Evolutionary conservation across 2,329 filamentous ascomycete species (phyloP), one percentile per base, ranked within the genome.

Genomic region (Orbilia javanica): DNA sequence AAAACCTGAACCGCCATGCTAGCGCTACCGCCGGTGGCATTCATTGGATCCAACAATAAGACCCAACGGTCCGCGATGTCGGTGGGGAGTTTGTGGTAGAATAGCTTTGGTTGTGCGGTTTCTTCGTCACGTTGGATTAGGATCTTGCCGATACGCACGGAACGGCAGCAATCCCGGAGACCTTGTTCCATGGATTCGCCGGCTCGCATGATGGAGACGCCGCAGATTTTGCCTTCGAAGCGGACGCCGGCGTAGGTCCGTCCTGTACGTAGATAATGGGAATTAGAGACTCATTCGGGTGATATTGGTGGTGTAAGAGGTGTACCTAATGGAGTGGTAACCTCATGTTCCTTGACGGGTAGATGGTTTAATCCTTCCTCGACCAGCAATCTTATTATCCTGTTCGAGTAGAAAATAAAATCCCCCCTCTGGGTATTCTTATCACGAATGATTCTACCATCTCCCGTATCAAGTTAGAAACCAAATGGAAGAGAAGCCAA

Each of bases 141-240:
- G 80, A 99, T 99, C 87, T 99, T 99, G 80, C 96, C 96, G 82
- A 99, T 99, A 79, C 96, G 89, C 60, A 99, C 96, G n/a, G 93
- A 97, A 65, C 96, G 91, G 86, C 96, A 99, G 86, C 96, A 99
- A 85, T 99, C 95, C 77, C 96, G 89, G 79, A 99, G 86, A 1
- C 95, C 96, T 85, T 98, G 94, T 86, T 99, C 96, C 96, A 99
- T 99, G 75, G 95, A 93, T 86, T 99, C 96, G 64, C 96, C 96
- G 11, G 96, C 96, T 80, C 96, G 90, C 96, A 99, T 98, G 82
- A 99, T 99, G 5, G 93, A 97, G 15, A 99, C 96, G 68, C 96
- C 96, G 83, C 96, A 99, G 81, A 99, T 99, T 86, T 98, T 97
- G 80, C 96, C 96, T 84, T 98, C 92, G 83, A 99, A 99, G 85